Evolutionary conservation across 2,329 filamentous ascomycete genomes (phyloP).

Genomic region (Apiospora hydei): DNA sequence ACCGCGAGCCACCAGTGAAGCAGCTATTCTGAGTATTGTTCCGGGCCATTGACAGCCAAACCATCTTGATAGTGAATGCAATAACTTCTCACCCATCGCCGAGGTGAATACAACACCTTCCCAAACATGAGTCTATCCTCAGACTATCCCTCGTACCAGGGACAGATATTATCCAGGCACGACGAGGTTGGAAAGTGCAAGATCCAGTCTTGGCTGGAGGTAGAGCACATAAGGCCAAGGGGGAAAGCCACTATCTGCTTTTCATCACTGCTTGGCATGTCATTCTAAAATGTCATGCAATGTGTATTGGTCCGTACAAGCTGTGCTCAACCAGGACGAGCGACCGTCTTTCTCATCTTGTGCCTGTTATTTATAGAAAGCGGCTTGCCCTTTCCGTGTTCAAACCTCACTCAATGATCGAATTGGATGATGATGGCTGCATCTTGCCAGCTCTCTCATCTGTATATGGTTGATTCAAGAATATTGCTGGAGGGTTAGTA

Average conservation of each 20-base stretch:
- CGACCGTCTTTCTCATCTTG: background rate
- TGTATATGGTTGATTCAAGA: background rate
- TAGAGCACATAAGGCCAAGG: background rate
- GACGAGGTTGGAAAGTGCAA: background rate
- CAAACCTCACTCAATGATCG: too few relatives aligned
- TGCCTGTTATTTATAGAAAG: background rate
- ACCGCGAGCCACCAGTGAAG: background rate
- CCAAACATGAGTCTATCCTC: background rate
- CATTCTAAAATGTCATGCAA: background rate
- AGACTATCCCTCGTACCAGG: background rate
- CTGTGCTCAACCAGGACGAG: background rate
- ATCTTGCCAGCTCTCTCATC: background rate
- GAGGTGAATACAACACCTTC: background rate
- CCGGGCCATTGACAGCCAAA: background rate
- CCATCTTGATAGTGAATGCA: background rate
- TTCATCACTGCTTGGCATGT: background rate
- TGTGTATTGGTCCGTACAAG: background rate
- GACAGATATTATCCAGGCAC: background rate
- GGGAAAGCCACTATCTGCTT: background rate
- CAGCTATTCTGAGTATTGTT: background rate
- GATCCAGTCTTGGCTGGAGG: background rate
- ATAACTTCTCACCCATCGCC: background rate
- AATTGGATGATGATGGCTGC: background rate
- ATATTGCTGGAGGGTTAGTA: background rate
- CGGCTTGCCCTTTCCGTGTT: background rate